Percentiles rank a stretch among this genome's conserved stretches.
phyloP scores from a whole-genome alignment of 306 rosid genomes.

The Prosopis cineraria region DNA sequence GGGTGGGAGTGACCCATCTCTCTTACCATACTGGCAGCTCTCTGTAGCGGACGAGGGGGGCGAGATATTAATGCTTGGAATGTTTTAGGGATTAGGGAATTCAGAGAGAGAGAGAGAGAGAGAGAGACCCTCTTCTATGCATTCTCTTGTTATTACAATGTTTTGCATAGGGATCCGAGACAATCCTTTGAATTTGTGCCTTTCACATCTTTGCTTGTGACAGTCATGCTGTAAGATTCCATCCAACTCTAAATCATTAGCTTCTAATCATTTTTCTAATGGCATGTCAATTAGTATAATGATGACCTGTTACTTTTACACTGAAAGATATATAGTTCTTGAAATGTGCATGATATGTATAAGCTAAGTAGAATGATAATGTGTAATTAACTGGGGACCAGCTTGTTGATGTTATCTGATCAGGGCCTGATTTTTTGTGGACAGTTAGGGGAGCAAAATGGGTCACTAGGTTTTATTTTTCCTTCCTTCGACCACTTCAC shows the following conservation, averaged over 20 bases:
- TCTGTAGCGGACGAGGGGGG: conserved; percentile 96
- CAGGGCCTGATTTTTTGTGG: neutral
- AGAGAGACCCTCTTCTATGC: neutral
- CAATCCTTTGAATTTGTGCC: conserved; percentile 14
- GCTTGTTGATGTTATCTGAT: neutral
- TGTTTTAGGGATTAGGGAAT: conserved; percentile 38
- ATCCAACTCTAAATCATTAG: neutral
- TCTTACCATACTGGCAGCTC: conserved; percentile 54
- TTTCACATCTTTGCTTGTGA: neutral
- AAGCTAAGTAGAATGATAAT: too few relatives aligned
- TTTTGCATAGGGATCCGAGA: conserved; percentile 16
- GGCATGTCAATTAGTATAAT: neutral
- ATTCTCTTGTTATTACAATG: neutral
- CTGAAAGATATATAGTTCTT: too few relatives aligned
- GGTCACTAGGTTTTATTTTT: neutral
- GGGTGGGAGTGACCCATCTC: conserved; percentile 78
- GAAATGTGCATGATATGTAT: too few relatives aligned
- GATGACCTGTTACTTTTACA: neutral
- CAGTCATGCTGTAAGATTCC: neutral
- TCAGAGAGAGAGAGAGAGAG: conserved; percentile 4
- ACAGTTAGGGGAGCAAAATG: neutral
- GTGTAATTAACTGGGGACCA: neutral
- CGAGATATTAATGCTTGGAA: conserved; percentile 57
- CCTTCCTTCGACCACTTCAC: neutral
- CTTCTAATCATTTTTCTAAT: neutral